phyloP scores from a whole-genome alignment of 2,329 filamentous ascomycete species.

The Fusarium albidum region DNA sequence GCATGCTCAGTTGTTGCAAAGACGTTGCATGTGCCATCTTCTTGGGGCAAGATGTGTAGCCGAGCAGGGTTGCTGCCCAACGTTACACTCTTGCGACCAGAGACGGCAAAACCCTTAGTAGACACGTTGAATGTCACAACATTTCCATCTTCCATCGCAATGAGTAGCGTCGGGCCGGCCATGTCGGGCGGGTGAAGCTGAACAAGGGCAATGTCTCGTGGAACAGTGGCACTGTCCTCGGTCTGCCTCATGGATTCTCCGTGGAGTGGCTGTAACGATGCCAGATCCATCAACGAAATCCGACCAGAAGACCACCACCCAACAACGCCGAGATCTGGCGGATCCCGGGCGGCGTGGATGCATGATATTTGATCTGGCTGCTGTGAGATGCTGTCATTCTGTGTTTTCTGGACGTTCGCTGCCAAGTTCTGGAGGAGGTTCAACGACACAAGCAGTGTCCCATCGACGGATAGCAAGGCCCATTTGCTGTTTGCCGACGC shows the following conservation, averaged over 20 bases:
- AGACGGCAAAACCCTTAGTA: conserved; percentile 66
- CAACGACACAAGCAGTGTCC: conserved; percentile 75
- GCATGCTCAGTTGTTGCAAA: conserved; percentile 96
- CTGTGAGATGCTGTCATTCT: conserved; percentile 51
- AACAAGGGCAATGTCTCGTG: conserved; percentile 81
- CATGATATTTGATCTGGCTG: conserved; percentile 80
- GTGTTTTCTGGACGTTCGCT: conserved; percentile 67
- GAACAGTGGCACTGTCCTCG: conserved; percentile 77
- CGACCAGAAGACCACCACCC: conserved; percentile 89
- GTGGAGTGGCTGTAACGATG: conserved; percentile 70
- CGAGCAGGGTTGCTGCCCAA: conserved; percentile 86
- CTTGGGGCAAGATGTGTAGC: conserved; percentile 79
- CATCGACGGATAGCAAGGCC: conserved; percentile 78
- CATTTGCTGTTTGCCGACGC: conserved; percentile 77
- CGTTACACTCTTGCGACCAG: conserved; percentile 80
- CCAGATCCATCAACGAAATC: conserved; percentile 76
- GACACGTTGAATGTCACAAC: conserved; percentile 85
- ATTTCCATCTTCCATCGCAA: conserved; percentile 91
- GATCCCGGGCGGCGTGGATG: conserved; percentile 74
- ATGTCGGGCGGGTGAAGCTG: conserved; percentile 72
- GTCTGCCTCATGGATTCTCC: conserved; percentile 68
- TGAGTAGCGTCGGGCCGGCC: conserved; percentile 77
- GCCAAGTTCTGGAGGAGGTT: conserved; percentile 66
- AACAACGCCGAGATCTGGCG: conserved; percentile 75
- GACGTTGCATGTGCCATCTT: conserved; percentile 75